Base-by-base conservation (phyloP, 352 stramenopile genomes). In the Globisporangium sylvaticum region DNA sequence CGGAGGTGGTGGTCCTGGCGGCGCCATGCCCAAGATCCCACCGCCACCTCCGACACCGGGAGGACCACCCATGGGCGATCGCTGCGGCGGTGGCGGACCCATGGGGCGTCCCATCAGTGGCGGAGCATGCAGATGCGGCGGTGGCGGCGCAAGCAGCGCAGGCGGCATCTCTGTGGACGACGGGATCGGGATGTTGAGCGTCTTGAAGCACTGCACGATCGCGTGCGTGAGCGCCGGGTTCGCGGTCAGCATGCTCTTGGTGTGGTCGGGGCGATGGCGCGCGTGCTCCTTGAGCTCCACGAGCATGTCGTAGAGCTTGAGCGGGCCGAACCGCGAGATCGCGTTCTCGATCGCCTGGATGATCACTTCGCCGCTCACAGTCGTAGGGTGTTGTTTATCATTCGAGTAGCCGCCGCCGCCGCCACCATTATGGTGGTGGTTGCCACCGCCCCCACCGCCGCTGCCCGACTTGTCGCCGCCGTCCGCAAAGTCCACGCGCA, bases 241-340 rank as follows among this genome's bases (percentile, higher is more conserved):
- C 18, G 85, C 80, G 46, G 77, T 79, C 24, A 95, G 50, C 37
- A 95, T 91, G 48, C 70, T 77, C 71, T 93, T 92, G 20, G 87
- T 93, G 52, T 88, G 74, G 3, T 95, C 87, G 4, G 87, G 87
- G 10, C 83, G 84, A 54, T 91, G 80, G 29, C 83, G 80, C 53
- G 87, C 84, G 60, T 92, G 86, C 64, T 93, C 84, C 66, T 92
- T 92, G 20, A 95, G 73, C 25, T 83, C 70, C 52, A 92, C 60
- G 55, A 95, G 71, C 87, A 95, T 93, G 50, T 95, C 87, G 69
- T 91, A 95, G n/a, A 93, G 69, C 63, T 91, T 90, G 22, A 95
- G 61, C 46, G 83, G 84, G 9, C 87, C 85, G 34, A 89, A 80
- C 29, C 78, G 76, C 15, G 72, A 62, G 68, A 95, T 91, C 20